Percentiles rank a stretch among this genome's conserved stretches.
phyloP scores from a whole-genome alignment of 2,329 filamentous ascomycete genomes.

The Alternaria viburni region DNA sequence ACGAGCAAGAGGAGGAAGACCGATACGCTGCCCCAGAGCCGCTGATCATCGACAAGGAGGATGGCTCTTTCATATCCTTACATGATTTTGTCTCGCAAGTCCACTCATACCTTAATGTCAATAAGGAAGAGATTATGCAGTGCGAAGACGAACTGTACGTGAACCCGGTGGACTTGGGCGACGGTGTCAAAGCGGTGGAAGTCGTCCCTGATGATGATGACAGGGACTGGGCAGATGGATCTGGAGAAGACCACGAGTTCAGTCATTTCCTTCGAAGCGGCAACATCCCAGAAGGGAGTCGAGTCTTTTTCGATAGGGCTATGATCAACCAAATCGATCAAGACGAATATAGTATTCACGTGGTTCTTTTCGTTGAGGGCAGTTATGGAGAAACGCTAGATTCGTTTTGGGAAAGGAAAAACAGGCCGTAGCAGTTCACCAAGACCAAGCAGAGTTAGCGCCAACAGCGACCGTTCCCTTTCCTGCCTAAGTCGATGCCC shows the following conservation, averaged over 20 bases:
- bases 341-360: too few relatives aligned
- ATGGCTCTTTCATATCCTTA: conserved; percentile 8
- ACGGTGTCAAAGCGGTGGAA: neutral
- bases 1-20: conserved; percentile 5
- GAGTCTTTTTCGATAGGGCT: conserved; percentile 6
- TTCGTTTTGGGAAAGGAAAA: too few relatives aligned
- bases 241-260: neutral
- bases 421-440: too few relatives aligned
- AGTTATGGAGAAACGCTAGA: too few relatives aligned
- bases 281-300: neutral
- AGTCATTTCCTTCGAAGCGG: conserved; percentile 4
- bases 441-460: too few relatives aligned
- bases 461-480: too few relatives aligned
- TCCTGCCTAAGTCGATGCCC: too few relatives aligned
- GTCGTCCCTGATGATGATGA: neutral
- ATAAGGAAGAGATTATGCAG: conserved; percentile 5
- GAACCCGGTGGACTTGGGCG: neutral
- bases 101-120: neutral
- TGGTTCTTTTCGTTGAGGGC: too few relatives aligned
- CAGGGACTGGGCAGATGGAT: too few relatives aligned
- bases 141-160: conserved; percentile 10
- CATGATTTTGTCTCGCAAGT: neutral
- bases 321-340: neutral
- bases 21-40: conserved; percentile 12
- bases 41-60: conserved; percentile 11